phyloP scores from a whole-genome alignment of 192 early-diverging fungal genomes.

The Backusella mclennaniae region DNA sequence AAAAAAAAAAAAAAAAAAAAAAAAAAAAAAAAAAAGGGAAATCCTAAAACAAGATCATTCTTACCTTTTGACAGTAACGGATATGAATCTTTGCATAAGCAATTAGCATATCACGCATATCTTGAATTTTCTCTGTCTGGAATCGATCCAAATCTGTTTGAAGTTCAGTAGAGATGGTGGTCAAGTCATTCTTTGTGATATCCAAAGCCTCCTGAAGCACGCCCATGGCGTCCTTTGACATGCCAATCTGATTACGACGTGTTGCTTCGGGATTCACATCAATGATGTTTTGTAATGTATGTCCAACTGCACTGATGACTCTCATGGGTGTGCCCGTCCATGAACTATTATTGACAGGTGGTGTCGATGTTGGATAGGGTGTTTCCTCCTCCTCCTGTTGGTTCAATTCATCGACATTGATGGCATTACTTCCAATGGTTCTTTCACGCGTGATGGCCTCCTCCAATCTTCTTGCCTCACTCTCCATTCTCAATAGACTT shows the following conservation, averaged over 20 bases:
- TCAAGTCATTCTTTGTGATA: constrained; percentile 67
- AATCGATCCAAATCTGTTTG: constrained; percentile 92
- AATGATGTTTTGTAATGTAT: constrained; percentile 89
- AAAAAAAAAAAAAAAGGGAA: no score
- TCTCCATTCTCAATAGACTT: constrained; percentile 61
- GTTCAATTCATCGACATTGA: constrained; percentile 18
- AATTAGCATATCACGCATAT: constrained; percentile 80
- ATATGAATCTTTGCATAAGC: constrained; percentile 69
- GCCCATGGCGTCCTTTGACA: constrained; percentile 77
- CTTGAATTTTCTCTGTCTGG: constrained; percentile 89
- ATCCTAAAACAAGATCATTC: no score
- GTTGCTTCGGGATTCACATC: constrained; percentile 93
- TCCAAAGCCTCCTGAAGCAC: constrained; percentile 62
- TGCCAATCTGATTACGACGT: constrained; percentile 85
- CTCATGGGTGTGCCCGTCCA: constrained; percentile 43
- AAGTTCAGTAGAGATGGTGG: constrained; percentile 74
- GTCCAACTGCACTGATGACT: constrained; percentile 56
- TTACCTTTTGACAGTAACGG: constrained; percentile 71
- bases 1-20: neutral
- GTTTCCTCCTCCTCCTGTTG: constrained; percentile 14
- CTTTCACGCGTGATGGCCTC: constrained; percentile 57
- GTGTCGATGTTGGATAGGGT: constrained; percentile 13
- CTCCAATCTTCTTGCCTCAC: constrained; percentile 70
- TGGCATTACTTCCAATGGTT: constrained; percentile 21
- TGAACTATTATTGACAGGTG: constrained; percentile 29